These are phyloP conservation scores for Scedosporium boydii DNA, from an alignment of 2,329 filamentous ascomycete genomes.

Conservation along the genomic window DNA sequence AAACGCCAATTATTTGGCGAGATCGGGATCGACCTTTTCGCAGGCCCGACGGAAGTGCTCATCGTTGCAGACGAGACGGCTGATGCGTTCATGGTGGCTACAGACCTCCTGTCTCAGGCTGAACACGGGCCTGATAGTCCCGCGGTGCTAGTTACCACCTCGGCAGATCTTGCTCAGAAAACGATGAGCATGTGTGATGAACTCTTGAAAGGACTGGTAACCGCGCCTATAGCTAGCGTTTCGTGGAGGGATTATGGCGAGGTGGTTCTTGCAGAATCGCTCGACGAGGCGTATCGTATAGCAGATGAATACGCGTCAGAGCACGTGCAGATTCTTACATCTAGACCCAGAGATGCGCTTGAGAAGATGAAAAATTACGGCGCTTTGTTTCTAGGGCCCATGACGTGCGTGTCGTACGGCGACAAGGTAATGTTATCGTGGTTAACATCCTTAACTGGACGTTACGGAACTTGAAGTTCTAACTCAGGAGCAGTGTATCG, in stretches of 20 bases:
- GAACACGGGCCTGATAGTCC: slow-evolving; percentile 28
- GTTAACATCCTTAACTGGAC: not conserved
- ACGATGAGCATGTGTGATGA: slow-evolving; percentile 26
- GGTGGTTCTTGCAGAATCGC: slow-evolving; percentile 28
- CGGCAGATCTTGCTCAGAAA: slow-evolving; percentile 24
- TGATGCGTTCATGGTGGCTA: slow-evolving; percentile 33
- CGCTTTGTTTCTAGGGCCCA: slow-evolving; percentile 38
- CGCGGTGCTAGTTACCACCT: slow-evolving; percentile 39
- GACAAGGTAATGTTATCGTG: slow-evolving; percentile 33
- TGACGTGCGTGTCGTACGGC: slow-evolving; percentile 42
- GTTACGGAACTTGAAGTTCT: not conserved
- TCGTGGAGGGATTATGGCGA: slow-evolving; percentile 38
- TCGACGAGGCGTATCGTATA: slow-evolving; percentile 28
- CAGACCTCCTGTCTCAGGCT: slow-evolving; percentile 36
- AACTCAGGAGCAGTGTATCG: slow-evolving; percentile 32
- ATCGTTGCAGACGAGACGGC: slow-evolving; percentile 38
- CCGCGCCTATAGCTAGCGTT: slow-evolving; percentile 29
- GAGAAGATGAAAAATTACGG: slow-evolving; percentile 42
- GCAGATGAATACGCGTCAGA: slow-evolving; percentile 39
- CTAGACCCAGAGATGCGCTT: slow-evolving; percentile 34
- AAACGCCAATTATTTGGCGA: slow-evolving; percentile 44
- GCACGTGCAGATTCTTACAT: slow-evolving; percentile 41
- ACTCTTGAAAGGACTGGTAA: slow-evolving; percentile 30
- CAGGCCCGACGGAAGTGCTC: slow-evolving; percentile 43
- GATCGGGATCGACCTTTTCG: slow-evolving; percentile 42